Evolutionary conservation across 352 stramenopile genomes (phyloP).

Genomic region (Phytophthora ohioensis): DNA sequence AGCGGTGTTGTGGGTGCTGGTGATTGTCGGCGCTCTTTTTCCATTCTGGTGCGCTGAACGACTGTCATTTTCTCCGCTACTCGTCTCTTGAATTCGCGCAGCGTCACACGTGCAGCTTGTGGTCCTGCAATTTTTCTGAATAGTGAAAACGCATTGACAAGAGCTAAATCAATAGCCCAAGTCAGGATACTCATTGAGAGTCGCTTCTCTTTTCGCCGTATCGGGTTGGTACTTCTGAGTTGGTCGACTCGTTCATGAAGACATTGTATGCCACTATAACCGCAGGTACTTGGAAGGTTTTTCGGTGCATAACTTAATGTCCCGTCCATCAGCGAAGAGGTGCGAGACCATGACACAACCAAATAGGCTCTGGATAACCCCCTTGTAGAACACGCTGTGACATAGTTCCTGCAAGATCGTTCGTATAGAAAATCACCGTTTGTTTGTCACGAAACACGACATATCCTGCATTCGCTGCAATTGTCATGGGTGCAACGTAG

Average conservation of each 20-base stretch:
- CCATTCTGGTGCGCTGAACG: not conserved
- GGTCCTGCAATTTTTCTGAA: not conserved
- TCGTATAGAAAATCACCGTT: conserved; percentile 15
- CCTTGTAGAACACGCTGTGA: not conserved
- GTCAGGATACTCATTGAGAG: not conserved
- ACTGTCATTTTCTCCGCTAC: conserved; percentile 12
- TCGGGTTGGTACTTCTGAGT: conserved; percentile 16
- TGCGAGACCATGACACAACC: conserved; percentile 2
- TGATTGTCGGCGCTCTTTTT: not conserved
- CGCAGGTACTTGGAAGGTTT: conserved; percentile 8
- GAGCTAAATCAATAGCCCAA: not conserved
- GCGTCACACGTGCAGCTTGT: not conserved
- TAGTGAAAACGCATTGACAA: not conserved
- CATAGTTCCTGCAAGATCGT: conserved; percentile 5
- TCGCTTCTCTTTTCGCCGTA: not conserved
- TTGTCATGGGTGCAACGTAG: not conserved
- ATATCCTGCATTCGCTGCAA: conserved; percentile 8
- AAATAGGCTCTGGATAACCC: not conserved
- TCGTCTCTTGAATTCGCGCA: conserved; percentile 17
- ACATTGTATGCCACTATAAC: conserved; percentile 9
- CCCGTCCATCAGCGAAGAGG: conserved; percentile 5
- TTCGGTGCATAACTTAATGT: conserved; percentile 6
- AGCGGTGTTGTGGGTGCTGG: not conserved
- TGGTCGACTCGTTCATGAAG: conserved; percentile 25
- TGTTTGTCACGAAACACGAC: conserved; percentile 12